A percentile compares a stretch with the other conserved stretches of the same genome.
These are phyloP conservation scores for Setomelanomma holmii DNA, from an alignment of 2,329 filamentous ascomycete genomes.

Conservation along the genomic window DNA sequence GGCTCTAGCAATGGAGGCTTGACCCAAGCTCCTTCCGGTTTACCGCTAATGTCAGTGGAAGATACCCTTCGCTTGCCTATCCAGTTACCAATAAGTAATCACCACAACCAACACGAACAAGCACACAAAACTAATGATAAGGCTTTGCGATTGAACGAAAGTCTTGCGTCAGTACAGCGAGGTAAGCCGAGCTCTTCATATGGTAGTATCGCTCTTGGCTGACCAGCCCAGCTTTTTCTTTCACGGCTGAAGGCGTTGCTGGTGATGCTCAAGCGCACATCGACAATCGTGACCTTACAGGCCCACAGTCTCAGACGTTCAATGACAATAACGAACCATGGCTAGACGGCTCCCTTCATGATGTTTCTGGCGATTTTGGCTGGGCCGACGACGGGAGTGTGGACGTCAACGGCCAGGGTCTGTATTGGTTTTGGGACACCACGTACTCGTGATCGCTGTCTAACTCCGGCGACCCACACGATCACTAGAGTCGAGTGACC, in stretches of 20 bases:
- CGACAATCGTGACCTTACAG: background rate
- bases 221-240: background rate
- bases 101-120: background rate
- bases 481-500: background rate
- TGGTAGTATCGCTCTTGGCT: background rate
- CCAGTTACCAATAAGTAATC: conserved; percentile 5
- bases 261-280: background rate
- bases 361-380: background rate
- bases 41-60: conserved; percentile 15
- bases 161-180: conserved; percentile 19
- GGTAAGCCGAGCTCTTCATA: background rate
- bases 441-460: too few relatives aligned
- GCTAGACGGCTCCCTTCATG: background rate
- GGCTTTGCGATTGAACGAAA: conserved; percentile 16
- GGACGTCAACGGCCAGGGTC: conserved; percentile 13
- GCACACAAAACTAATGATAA: conserved; percentile 6
- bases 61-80: conserved; percentile 19
- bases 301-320: background rate
- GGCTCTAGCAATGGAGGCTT: background rate
- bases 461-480: too few relatives aligned
- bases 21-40: background rate
- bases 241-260: background rate
- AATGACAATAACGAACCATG: background rate
- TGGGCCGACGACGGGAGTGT: conserved; percentile 8
- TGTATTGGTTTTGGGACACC: conserved; percentile 24